Conservation (phyloP, 805 yeast genomes). For the Yarrowia osloensis region DNA sequence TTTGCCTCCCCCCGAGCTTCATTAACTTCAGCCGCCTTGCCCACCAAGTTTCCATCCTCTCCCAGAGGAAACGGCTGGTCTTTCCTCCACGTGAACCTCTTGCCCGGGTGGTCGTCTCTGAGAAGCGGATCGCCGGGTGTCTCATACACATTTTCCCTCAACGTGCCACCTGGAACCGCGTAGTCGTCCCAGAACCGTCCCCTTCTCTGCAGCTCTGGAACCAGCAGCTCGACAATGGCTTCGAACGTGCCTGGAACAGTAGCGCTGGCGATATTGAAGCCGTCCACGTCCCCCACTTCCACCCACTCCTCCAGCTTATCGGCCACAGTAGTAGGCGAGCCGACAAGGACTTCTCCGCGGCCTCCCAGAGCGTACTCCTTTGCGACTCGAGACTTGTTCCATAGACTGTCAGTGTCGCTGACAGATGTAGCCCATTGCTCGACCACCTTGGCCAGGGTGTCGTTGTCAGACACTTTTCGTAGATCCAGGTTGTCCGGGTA, state of each 20-base stretch:
- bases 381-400: slow-evolving; percentile 41
- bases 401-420: slow-evolving; percentile 37
- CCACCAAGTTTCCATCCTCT: background rate
- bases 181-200: slow-evolving; percentile 46
- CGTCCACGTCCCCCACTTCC: slow-evolving; percentile 47
- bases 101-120: slow-evolving; percentile 35
- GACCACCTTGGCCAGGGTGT: slow-evolving; percentile 44
- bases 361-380: slow-evolving; percentile 44
- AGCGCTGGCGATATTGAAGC: slow-evolving; percentile 48
- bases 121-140: slow-evolving; percentile 32
- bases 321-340: slow-evolving; percentile 47
- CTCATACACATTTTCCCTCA: slow-evolving; percentile 44
- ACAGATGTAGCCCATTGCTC: slow-evolving; percentile 44
- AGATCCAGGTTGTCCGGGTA: slow-evolving; percentile 43
- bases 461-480: slow-evolving; percentile 41
- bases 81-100: slow-evolving; percentile 13
- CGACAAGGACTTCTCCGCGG: slow-evolving; percentile 41
- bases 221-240: slow-evolving; percentile 44
- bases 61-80: slow-evolving; percentile 6
- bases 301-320: slow-evolving; percentile 48
- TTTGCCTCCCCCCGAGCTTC: background rate
- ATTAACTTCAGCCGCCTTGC: background rate
- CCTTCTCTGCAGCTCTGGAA: slow-evolving; percentile 46
- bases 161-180: slow-evolving; percentile 42
- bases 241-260: slow-evolving; percentile 45